These are phyloP conservation scores for Echium plantagineum DNA, from an alignment of 257 asterid species.

Conservation along the genomic window DNA sequence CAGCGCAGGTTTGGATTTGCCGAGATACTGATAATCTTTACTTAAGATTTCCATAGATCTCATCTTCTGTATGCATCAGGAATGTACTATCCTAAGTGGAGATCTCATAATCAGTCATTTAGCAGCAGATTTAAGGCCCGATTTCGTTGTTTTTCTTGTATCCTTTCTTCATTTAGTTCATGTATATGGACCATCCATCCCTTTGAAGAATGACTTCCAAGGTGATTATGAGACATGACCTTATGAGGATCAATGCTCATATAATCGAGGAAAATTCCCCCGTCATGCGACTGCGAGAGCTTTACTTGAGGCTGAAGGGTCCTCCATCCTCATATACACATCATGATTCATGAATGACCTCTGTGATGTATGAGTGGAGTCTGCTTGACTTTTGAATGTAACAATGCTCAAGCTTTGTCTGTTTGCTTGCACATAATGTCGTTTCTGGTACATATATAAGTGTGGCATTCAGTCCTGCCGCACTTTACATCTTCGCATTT, in stretches of 20 bases:
- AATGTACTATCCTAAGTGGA: constrained; percentile 93
- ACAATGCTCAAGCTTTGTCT: no score
- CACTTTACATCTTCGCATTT: background rate
- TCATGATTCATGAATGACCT: no score
- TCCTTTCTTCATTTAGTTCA: constrained; percentile 22
- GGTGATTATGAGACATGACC: background rate
- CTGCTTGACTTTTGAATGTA: no score
- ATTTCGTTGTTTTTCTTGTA: constrained; percentile 84
- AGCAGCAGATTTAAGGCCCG: constrained; percentile 72
- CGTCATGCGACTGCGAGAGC: no score
- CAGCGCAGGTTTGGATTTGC: constrained; percentile 54
- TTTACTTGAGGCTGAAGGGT: no score
- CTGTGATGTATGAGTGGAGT: no score
- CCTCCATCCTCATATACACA: no score
- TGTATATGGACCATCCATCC: background rate
- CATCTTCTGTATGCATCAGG: constrained; percentile 34
- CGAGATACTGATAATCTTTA: constrained; percentile 9
- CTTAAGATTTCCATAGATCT: constrained; percentile 7
- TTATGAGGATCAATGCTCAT: background rate
- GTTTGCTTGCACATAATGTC: no score
- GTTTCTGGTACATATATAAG: background rate
- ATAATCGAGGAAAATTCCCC: no score
- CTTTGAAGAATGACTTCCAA: background rate
- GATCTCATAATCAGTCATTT: constrained; percentile 82
- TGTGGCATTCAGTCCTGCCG: background rate